These are phyloP conservation scores for Candida cerambycidarum DNA, from an alignment of 805 yeast genomes.

Conservation along the genomic window DNA sequence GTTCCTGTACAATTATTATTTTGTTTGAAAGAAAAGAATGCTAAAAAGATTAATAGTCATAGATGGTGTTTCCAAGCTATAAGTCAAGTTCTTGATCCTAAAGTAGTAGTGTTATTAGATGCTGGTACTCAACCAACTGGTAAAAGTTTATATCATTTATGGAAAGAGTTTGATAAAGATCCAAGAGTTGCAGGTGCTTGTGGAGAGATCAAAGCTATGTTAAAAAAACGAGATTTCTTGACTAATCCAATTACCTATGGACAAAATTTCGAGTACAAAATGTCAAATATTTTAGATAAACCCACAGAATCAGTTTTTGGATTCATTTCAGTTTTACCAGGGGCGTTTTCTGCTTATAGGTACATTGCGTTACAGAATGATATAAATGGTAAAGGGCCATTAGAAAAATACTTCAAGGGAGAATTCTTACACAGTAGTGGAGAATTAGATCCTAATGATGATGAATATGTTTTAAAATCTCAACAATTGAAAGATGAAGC, in stretches of 20 bases:
- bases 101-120: conserved; percentile 55
- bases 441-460: conserved; percentile 59
- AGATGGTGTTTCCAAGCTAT: conserved; percentile 70
- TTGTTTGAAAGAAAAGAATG: conserved; percentile 60
- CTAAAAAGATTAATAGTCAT: conserved; percentile 66
- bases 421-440: conserved; percentile 58
- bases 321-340: conserved; percentile 64
- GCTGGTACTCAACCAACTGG: conserved; percentile 66
- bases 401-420: conserved; percentile 67
- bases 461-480: conserved; percentile 41
- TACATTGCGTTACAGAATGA: conserved; percentile 59
- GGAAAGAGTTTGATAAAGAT: conserved; percentile 63
- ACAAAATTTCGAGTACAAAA: conserved; percentile 66
- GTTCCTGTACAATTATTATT: conserved; percentile 64
- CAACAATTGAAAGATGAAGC: conserved; percentile 41
- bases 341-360: conserved; percentile 68
- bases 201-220: conserved; percentile 66
- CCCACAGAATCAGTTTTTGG: conserved; percentile 68
- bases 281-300: conserved; percentile 65
- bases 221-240: conserved; percentile 46
- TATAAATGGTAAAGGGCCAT: conserved; percentile 53
- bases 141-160: conserved; percentile 54
- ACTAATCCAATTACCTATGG: conserved; percentile 64
- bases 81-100: conserved; percentile 57
- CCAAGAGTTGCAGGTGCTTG: conserved; percentile 67